Percentiles rank a stretch among this genome's conserved stretches.
These are phyloP conservation scores for Niveomyces coronatus DNA, from an alignment of 2,329 filamentous ascomycete species.

Conservation along the genomic window DNA sequence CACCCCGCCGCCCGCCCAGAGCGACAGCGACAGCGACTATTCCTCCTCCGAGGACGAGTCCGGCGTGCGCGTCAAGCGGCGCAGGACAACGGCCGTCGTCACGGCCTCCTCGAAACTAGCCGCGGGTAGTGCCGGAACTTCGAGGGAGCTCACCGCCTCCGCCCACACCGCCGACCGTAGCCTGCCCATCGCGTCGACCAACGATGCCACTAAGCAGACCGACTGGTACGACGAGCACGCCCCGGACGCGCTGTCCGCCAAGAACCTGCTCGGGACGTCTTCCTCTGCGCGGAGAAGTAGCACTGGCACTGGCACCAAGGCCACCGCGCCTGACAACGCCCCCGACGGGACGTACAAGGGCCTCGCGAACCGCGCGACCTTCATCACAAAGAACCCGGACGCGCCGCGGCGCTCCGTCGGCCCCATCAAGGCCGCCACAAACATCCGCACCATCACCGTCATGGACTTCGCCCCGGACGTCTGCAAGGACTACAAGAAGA, in stretches of 20 bases:
- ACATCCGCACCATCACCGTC: slow-evolving; percentile 81
- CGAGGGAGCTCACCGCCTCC: slow-evolving; percentile 36
- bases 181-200: slow-evolving; percentile 53
- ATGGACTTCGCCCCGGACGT: slow-evolving; percentile 89
- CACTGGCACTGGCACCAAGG: no score
- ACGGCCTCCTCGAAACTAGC: slow-evolving; percentile 51
- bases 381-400: slow-evolving; percentile 74
- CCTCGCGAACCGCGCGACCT: slow-evolving; percentile 58
- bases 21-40: slow-evolving; percentile 50
- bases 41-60: slow-evolving; percentile 68
- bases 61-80: slow-evolving; percentile 68
- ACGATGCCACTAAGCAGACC: slow-evolving; percentile 80
- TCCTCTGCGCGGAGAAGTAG: slow-evolving; percentile 21
- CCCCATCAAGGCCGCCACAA: slow-evolving; percentile 78
- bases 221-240: slow-evolving; percentile 82
- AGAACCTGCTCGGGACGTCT: slow-evolving; percentile 51
- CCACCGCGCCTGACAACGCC: slow-evolving; percentile 23
- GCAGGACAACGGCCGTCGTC: slow-evolving; percentile 57
- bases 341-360: slow-evolving; percentile 69
- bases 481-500: slow-evolving; percentile 89
- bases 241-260: slow-evolving; percentile 32
- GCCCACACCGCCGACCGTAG: slow-evolving; percentile 51
- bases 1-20: slow-evolving; percentile 61
- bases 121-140: slow-evolving; percentile 13
- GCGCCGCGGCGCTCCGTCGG: slow-evolving; percentile 62